These are phyloP conservation scores for Leptodermis oblonga DNA, from an alignment of 257 asterid genomes.

Conservation along the genomic window DNA sequence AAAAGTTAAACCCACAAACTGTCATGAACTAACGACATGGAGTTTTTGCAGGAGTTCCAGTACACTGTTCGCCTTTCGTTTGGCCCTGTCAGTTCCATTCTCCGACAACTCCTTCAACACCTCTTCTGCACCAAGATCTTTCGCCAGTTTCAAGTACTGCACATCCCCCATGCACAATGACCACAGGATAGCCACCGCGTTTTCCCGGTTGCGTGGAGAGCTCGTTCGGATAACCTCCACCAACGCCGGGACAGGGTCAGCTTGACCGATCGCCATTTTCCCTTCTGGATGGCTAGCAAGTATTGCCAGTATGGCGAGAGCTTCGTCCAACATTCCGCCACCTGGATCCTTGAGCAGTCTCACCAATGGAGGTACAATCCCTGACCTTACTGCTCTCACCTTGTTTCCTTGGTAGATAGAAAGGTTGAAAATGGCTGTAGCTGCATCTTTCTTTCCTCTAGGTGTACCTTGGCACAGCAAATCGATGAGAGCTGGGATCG, in stretches of 20 bases:
- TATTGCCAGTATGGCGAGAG: conserved; percentile 81
- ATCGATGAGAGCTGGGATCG: conserved; percentile 82
- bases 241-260: conserved; percentile 58
- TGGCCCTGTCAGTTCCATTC: conserved; percentile 89
- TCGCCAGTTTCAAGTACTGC: conserved; percentile 40
- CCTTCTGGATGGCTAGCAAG: conserved; percentile 94
- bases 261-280: conserved; percentile 57
- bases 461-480: conserved; percentile 81
- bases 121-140: conserved; percentile 83
- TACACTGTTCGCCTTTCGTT: conserved; percentile 74
- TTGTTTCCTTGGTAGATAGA: conserved; percentile 87
- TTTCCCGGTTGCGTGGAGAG: conserved; percentile 82
- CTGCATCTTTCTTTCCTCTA: conserved; percentile 92
- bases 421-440: conserved; percentile 90
- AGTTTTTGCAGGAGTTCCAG: conserved; percentile 68
- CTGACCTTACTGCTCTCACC: conserved; percentile 82
- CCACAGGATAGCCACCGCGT: conserved; percentile 85
- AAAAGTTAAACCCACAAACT: not conserved
- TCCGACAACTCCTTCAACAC: conserved; percentile 75
- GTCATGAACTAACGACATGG: conserved; percentile 47
- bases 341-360: conserved; percentile 74
- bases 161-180: conserved; percentile 59
- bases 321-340: conserved; percentile 95
- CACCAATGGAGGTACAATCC: conserved; percentile 75
- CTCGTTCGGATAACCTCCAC: conserved; percentile 81